These are phyloP conservation scores for Pseudocohnilembus persalinus DNA, from an alignment of 169 alveolate species.

Conservation along the genomic window DNA sequence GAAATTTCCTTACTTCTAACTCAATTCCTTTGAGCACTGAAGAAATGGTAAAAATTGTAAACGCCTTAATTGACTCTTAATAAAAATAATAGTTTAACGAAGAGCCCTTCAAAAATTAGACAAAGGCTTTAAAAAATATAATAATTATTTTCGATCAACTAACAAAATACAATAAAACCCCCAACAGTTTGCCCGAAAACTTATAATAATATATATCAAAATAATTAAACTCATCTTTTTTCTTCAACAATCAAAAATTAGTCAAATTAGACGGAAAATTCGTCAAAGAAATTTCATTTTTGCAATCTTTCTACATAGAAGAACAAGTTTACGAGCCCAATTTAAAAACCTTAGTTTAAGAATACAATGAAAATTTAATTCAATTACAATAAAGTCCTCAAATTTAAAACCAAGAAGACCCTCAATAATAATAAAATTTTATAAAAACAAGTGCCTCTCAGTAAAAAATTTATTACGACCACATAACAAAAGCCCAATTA, in stretches of 20 bases:
- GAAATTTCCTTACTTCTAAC: not conserved
- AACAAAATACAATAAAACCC: not conserved
- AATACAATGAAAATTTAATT: not conserved
- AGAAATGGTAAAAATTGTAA: too few relatives aligned
- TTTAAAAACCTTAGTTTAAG: too few relatives aligned
- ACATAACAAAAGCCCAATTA: not conserved
- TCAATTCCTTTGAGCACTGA: not conserved
- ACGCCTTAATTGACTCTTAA: too few relatives aligned
- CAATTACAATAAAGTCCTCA: too few relatives aligned
- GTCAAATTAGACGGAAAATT: not conserved
- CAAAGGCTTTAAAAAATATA: not conserved
- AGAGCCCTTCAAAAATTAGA: too few relatives aligned
- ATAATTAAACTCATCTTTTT: not conserved
- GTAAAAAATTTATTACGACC: not conserved
- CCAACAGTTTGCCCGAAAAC: not conserved
- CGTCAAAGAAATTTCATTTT: not conserved
- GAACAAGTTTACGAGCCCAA: not conserved
- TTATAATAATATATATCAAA: not conserved
- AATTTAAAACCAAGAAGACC: too few relatives aligned
- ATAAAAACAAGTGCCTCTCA: not conserved
- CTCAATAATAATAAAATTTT: too few relatives aligned
- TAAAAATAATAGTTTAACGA: too few relatives aligned
- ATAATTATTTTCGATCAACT: not conserved
- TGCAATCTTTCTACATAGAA: not conserved
- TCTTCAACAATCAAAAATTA: not conserved